Evolutionary conservation across 805 yeast species (phyloP).

Genomic region (Ogataea methylovora): DNA sequence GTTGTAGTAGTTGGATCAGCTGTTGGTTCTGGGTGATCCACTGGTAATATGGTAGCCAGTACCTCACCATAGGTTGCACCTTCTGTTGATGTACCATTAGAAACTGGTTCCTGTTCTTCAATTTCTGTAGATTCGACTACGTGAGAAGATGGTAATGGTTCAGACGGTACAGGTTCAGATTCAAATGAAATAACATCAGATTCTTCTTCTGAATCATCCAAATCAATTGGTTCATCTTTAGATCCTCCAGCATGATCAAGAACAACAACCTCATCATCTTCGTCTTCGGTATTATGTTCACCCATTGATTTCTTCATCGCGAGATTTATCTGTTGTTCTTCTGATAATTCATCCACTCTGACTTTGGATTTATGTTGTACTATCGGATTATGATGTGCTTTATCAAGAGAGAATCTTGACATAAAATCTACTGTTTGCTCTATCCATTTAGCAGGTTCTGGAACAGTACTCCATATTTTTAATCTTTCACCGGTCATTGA

Average conservation of each 20-base stretch:
- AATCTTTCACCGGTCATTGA: constrained; percentile 94
- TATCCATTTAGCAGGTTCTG: constrained; percentile 52
- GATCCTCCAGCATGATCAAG: constrained; percentile 7
- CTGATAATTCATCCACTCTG: constrained; percentile 61
- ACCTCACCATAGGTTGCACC: constrained; percentile 22
- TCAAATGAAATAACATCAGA: constrained; percentile 7
- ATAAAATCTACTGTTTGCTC: constrained; percentile 67
- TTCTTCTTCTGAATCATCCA: constrained; percentile 11
- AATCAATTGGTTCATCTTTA: constrained; percentile 14
- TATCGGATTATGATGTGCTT: constrained; percentile 57
- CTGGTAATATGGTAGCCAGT: constrained; percentile 42
- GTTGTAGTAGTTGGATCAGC: constrained; percentile 48
- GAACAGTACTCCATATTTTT: constrained; percentile 67
- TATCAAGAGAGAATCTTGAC: constrained; percentile 53
- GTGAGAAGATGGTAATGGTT: neutral
- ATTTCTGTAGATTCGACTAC: neutral
- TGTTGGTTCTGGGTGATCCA: constrained; percentile 34
- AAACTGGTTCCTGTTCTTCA: neutral
- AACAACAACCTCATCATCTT: constrained; percentile 21
- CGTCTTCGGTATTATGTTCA: constrained; percentile 15
- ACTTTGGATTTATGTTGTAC: constrained; percentile 51
- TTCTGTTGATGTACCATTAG: constrained; percentile 17
- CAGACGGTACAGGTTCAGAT: constrained; percentile 1
- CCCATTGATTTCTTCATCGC: constrained; percentile 63
- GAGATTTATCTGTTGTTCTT: constrained; percentile 75